Evolutionary conservation across 1,139 yeast species (phyloP), one percentile per base, ranked within the genome.

Genomic region (Eremothecium gossypii): DNA sequence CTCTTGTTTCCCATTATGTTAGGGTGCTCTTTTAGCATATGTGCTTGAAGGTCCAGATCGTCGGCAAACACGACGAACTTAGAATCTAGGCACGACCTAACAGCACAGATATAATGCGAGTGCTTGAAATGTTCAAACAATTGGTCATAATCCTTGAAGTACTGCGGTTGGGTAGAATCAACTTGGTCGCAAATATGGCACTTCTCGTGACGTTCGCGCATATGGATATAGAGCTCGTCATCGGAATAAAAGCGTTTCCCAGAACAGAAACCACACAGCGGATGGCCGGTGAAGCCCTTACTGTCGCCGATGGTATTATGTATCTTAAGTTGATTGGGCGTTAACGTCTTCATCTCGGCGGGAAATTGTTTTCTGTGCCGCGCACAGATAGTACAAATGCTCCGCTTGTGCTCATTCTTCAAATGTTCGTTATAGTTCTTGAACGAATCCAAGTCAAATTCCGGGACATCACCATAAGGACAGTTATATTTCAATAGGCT

Each of bases 61-160:
- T 87, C 91, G 27, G 81, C 74, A 58, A 91, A 91, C 1, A 91
- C 98, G 30, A 93, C 93, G 65, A 91, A 89, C 60, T 85, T 82
- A 59, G 83, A 78, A 44, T 89, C 97, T 40, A 89, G 65, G 64
- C 99, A 91, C n/a, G 74, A 57, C 37, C 77, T 83, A n/a, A 83
- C 83, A 32, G 73, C 70, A 63, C 99, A 91, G 10, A 80, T 78
- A 61, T 69, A 86, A 63, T 91, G 99, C 38, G 73, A 77, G 7
- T 60, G 63, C 48, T 69, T 70, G 64, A 91, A 91, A 66, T 91
- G 99, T 11, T 69, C 66, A 52, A 79, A 83, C 41, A 91, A 68
- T 33, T 76, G 68, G 42, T 82, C 81, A 56, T 89, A 89, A 61
- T 89, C 76, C 50, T 71, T 73, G 64, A 82, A 93, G 62, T 85